These are phyloP conservation scores for Nematocida ironsii DNA, from an alignment of 371 early-diverging fungal species.

Conservation along the genomic window DNA sequence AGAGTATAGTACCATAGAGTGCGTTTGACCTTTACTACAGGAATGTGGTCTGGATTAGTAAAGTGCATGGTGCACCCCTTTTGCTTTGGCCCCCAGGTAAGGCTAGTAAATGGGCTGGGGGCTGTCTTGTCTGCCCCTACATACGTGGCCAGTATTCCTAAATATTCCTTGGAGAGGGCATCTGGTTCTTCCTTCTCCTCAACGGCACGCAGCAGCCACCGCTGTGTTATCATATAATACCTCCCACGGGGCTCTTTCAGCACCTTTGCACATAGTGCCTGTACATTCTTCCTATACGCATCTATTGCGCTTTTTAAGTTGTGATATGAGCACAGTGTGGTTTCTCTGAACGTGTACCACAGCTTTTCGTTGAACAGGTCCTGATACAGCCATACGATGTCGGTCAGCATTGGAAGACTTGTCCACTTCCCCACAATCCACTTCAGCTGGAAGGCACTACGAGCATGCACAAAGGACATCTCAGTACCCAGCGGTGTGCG, in stretches of 20 bases:
- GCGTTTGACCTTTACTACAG: not conserved
- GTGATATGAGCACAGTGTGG: not conserved
- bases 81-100: not conserved
- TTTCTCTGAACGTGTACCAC: slow-evolving; percentile 6
- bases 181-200: not conserved
- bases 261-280: not conserved
- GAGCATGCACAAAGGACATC: not conserved
- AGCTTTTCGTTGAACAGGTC: slow-evolving; percentile 14
- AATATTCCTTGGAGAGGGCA: not conserved
- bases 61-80: not conserved
- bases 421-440: slow-evolving; percentile 23
- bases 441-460: slow-evolving; percentile 9
- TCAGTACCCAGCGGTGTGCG: not conserved
- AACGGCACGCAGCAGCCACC: not conserved
- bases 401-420: not conserved
- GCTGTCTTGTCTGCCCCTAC: slow-evolving; percentile 6
- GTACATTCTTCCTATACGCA: not conserved
- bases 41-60: not conserved
- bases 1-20: not conserved
- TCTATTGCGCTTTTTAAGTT: not conserved
- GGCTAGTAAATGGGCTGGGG: slow-evolving; percentile 12
- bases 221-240: not conserved
- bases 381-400: slow-evolving; percentile 23
- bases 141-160: slow-evolving; percentile 10
- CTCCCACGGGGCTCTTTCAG: not conserved